These are phyloP conservation scores for Neofusicoccum kwambonambiense DNA, from an alignment of 2,329 filamentous ascomycete genomes.

Conservation along the genomic window DNA sequence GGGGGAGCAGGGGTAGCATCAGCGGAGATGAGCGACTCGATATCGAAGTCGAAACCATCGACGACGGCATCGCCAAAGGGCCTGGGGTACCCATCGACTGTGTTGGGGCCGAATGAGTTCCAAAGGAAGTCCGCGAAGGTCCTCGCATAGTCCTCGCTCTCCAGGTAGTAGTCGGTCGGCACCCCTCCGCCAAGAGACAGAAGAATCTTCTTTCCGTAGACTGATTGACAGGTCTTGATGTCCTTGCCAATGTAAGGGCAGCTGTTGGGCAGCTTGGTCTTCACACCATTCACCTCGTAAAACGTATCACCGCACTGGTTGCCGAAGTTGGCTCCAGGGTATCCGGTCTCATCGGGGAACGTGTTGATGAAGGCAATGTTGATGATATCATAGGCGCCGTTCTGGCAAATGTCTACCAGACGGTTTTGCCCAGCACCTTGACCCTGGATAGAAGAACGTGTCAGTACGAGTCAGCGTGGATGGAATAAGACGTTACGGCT, in stretches of 20 bases:
- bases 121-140: constrained; percentile 60
- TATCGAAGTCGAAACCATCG: constrained; percentile 77
- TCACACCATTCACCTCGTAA: constrained; percentile 52
- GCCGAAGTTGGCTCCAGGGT: constrained; percentile 61
- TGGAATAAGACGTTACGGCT: constrained; percentile 23
- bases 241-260: constrained; percentile 36
- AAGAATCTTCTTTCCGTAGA: constrained; percentile 66
- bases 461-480: background rate
- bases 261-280: constrained; percentile 51
- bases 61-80: constrained; percentile 66
- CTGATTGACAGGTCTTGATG: constrained; percentile 59
- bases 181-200: constrained; percentile 66
- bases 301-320: constrained; percentile 59
- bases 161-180: constrained; percentile 56
- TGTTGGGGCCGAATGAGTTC: constrained; percentile 65
- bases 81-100: constrained; percentile 50
- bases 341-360: constrained; percentile 52
- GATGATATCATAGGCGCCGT: constrained; percentile 51
- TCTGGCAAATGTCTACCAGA: constrained; percentile 39
- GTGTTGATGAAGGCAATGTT: constrained; percentile 62
- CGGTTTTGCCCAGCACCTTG: constrained; percentile 49
- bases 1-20: constrained; percentile 25
- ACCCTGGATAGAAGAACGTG: constrained; percentile 36
- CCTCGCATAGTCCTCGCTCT: constrained; percentile 56
- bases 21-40: constrained; percentile 62